Percentiles rank a stretch among this genome's conserved stretches.
Evolutionary conservation across 495 filamentous ascomycete species (phyloP).

Genomic region (Aspergillus panamensis): DNA sequence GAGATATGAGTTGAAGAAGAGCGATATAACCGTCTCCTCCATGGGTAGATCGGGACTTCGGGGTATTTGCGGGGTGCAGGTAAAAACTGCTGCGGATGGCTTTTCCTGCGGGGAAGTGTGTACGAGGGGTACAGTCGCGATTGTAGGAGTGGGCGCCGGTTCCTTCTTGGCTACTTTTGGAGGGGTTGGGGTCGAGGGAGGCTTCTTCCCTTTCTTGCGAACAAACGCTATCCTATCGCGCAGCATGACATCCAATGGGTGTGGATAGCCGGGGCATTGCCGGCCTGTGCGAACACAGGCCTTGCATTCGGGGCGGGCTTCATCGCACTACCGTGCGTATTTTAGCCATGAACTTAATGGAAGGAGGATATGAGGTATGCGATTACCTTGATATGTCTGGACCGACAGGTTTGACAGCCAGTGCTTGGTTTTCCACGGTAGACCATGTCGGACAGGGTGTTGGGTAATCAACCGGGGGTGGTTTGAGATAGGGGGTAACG

Average conservation of each 20-base stretch:
- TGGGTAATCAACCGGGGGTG: neutral
- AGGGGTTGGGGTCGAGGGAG: neutral
- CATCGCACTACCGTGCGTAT: conserved; percentile 42
- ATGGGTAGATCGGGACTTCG: conserved; percentile 24
- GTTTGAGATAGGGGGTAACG: neutral
- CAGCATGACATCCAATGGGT: conserved; percentile 66
- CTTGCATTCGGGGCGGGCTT: conserved; percentile 46
- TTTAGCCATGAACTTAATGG: neutral
- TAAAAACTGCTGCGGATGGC: neutral
- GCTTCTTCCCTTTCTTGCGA: conserved; percentile 38
- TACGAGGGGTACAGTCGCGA: neutral
- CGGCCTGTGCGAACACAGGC: conserved; percentile 46
- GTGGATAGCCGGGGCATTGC: conserved; percentile 59
- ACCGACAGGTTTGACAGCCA: conserved; percentile 64
- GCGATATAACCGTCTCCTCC: conserved; percentile 32
- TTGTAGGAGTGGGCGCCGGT: neutral
- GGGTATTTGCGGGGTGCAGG: conserved; percentile 9
- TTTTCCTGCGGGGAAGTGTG: neutral
- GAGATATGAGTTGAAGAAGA: conserved; percentile 38
- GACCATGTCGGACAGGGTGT: conserved; percentile 49
- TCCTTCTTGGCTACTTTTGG: neutral
- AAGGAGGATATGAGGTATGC: neutral
- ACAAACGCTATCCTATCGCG: conserved; percentile 63
- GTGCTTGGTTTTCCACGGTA: conserved; percentile 69
- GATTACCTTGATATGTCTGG: conserved; percentile 57